Evolutionary conservation across 2,329 filamentous ascomycete species (phyloP), one percentile per base, ranked within the genome.

Genomic region (Penicillium janthinellum): DNA sequence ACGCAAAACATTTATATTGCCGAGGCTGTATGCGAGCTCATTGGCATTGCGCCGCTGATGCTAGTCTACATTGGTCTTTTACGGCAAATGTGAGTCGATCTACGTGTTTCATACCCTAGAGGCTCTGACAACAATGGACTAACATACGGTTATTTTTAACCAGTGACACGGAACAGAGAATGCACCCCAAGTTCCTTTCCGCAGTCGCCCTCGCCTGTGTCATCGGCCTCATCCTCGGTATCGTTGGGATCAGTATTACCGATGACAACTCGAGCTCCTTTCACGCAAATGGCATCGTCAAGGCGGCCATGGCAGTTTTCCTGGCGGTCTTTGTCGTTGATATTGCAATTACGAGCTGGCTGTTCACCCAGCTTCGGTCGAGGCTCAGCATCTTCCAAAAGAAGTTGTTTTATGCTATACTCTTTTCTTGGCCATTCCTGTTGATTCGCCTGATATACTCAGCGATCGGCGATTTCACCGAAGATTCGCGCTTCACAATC

Each of bases 11-110:
- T 70, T 5, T 53, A 61, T 15, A 62, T 67, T 31, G 68, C 68
- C 5, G 63, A 61, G 1, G 60, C 64, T 14, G 70, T 73, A 34
- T 73, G 71, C 55, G 62, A 73, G 48, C 48, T 70, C 20, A 71
- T 73, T 37, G 72, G 71, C 5, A 52, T 73, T 60, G 68, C 71
- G 0, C 69, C 71, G 28, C 49, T 73, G 34, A 56, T 71, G 4
- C 60, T 73, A 2, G 62, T 69, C 35, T 72, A 67, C 48, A 44
- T 73, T 44, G 71, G 70, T 22, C 34, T 73, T 1, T 53, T 73
- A 35, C 51, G 65, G 20, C 64, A 71, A 61, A 71, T 70, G 72
- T 73, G 44, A 67, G 71, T 69, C 25, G 39, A 7, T 10, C 11
- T 3, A 34, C 42, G 14, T 20, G 50, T 55, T 57, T 14, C 4